A percentile compares a stretch with the other conserved stretches of the same genome.
Evolutionary conservation across 495 filamentous ascomycete genomes (phyloP).

Genomic region (Neurospora sublineolata): DNA sequence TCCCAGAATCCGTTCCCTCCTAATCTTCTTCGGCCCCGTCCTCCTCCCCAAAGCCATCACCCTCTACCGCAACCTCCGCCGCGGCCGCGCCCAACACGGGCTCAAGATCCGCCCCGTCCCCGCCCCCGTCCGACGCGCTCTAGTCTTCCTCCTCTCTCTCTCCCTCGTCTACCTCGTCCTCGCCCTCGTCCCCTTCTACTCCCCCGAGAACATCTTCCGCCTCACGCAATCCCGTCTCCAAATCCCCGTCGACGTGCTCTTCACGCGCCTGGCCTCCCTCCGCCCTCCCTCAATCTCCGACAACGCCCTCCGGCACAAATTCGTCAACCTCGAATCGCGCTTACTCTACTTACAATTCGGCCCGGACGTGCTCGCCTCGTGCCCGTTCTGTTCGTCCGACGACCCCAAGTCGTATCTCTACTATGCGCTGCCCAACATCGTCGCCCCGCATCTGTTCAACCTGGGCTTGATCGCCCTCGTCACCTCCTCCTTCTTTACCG

Average conservation of each 20-base stretch:
- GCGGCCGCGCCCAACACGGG: conserved; percentile 28
- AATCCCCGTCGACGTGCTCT: conserved; percentile 74
- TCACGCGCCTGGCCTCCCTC: conserved; percentile 57
- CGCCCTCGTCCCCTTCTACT: conserved; percentile 54
- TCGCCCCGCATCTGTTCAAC: conserved; percentile 70
- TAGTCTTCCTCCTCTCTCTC: conserved; percentile 49
- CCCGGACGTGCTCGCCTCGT: conserved; percentile 55
- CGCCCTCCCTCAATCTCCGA: conserved; percentile 57
- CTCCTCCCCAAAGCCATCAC: conserved; percentile 60
- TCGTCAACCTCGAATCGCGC: conserved; percentile 58
- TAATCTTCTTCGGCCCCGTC: conserved; percentile 79
- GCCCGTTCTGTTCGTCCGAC: conserved; percentile 73
- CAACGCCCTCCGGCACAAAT: conserved; percentile 49
- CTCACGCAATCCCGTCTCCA: conserved; percentile 70
- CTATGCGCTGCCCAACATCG: conserved; percentile 65
- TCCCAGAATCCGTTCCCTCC: conserved; percentile 59
- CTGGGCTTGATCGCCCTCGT: conserved; percentile 55
- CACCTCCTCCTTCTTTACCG: conserved; percentile 44
- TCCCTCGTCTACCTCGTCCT: conserved; percentile 45
- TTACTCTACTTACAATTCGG: conserved; percentile 78
- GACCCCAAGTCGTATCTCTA: conserved; percentile 60
- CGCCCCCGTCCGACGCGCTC: conserved; percentile 31
- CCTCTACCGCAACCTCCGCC: conserved; percentile 55
- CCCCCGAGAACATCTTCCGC: conserved; percentile 71
- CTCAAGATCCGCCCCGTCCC: conserved; percentile 48